Evolutionary conservation across 164 flowering plant genomes (phyloP).

Genomic region (Amborella trichopoda): DNA sequence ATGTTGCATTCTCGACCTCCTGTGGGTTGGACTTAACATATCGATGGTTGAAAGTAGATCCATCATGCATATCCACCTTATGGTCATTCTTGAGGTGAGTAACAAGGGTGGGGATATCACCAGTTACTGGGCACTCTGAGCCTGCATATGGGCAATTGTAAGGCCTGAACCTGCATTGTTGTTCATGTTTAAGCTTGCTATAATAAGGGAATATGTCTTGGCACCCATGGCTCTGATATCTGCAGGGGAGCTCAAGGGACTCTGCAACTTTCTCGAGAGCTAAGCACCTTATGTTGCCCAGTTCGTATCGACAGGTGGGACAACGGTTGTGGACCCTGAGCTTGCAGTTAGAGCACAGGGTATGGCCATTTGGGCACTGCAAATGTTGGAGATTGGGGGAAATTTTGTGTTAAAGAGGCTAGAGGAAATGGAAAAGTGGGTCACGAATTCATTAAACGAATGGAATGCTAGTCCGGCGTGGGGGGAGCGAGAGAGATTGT

Average conservation of each 20-base stretch:
- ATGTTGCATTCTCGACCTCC: slow-evolving; percentile 50
- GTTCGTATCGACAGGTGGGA: slow-evolving; percentile 40
- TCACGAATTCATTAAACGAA: not conserved
- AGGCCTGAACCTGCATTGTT: slow-evolving; percentile 35
- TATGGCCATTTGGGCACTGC: slow-evolving; percentile 54
- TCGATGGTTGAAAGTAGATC: slow-evolving; percentile 47
- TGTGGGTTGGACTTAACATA: slow-evolving; percentile 46
- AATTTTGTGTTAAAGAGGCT: not conserved
- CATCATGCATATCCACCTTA: slow-evolving; percentile 48
- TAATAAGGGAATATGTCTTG: slow-evolving; percentile 40
- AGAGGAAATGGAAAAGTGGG: not conserved
- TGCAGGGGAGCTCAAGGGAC: slow-evolving; percentile 40
- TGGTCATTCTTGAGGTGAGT: slow-evolving; percentile 43
- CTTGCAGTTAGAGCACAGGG: slow-evolving; percentile 39
- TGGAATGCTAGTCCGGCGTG: not conserved
- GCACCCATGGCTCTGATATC: slow-evolving; percentile 30
- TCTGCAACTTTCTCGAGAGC: slow-evolving; percentile 52
- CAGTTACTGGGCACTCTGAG: slow-evolving; percentile 37
- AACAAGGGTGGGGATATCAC: slow-evolving; percentile 35
- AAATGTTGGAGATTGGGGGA: not conserved
- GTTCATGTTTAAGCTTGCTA: slow-evolving; percentile 40
- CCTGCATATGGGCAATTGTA: slow-evolving; percentile 53
- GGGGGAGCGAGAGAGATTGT: not conserved
- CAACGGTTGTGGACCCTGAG: slow-evolving; percentile 35
- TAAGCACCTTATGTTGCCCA: slow-evolving; percentile 47